These are phyloP conservation scores for Globisporangium nunn DNA, from an alignment of 352 stramenopile species.

Conservation along the genomic window DNA sequence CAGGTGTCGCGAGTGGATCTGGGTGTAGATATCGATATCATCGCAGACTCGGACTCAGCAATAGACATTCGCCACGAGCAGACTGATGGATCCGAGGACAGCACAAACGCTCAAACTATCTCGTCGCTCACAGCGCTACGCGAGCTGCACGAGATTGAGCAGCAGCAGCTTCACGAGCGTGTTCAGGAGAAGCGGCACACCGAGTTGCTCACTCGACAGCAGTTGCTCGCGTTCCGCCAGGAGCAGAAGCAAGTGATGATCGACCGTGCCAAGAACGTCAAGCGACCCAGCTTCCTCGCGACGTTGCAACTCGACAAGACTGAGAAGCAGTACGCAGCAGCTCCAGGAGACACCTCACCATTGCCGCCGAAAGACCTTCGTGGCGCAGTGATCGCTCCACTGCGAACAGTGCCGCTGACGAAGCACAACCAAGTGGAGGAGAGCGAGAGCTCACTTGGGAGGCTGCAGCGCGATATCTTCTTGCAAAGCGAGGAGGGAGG, in stretches of 20 bases:
- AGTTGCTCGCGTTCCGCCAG: slow-evolving; percentile 12
- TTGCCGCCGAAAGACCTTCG: neutral
- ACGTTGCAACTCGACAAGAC: slow-evolving; percentile 20
- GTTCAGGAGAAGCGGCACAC: slow-evolving; percentile 12
- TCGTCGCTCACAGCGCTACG: neutral
- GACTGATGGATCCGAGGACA: neutral
- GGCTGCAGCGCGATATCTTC: slow-evolving; percentile 11
- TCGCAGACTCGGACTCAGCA: neutral
- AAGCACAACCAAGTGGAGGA: slow-evolving; percentile 3
- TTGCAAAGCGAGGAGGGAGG: slow-evolving; percentile 12
- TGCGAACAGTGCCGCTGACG: neutral
- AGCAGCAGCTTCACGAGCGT: slow-evolving; percentile 8
- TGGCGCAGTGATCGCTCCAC: too few species aligned
- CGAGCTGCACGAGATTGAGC: slow-evolving; percentile 5
- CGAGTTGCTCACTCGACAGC: slow-evolving; percentile 10
- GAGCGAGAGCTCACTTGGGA: neutral
- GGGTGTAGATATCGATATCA: neutral
- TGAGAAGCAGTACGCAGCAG: neutral
- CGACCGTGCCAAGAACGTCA: slow-evolving; percentile 7
- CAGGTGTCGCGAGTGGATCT: slow-evolving; percentile 5
- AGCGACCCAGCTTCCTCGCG: slow-evolving; percentile 21
- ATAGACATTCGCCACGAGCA: neutral
- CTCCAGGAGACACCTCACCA: neutral
- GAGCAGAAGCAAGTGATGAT: slow-evolving; percentile 17
- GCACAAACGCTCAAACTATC: neutral